A percentile compares a stretch with the other conserved stretches of the same genome.
phyloP scores from a whole-genome alignment of 1,139 yeast species.

The Blastobotrys aristatus region DNA sequence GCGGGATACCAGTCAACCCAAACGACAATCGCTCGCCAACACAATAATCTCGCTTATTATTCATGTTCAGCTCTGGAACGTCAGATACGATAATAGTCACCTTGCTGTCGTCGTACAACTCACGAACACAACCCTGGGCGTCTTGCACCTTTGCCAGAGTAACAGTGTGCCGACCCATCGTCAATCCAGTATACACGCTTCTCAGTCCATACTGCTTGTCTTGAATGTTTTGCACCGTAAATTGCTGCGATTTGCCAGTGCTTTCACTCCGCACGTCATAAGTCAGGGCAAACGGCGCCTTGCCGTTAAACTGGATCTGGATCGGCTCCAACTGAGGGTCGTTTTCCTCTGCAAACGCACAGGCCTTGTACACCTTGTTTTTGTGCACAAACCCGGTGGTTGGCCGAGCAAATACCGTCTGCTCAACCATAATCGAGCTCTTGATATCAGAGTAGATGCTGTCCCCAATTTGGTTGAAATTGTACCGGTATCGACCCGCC shows the following conservation, averaged over 20 bases:
- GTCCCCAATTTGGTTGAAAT: constrained; percentile 62
- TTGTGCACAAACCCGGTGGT: constrained; percentile 45
- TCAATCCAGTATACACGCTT: constrained; percentile 41
- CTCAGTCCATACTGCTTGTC: constrained; percentile 34
- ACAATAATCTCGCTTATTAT: constrained; percentile 54
- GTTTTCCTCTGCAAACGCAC: constrained; percentile 35
- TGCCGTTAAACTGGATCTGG: constrained; percentile 52
- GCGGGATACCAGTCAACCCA: constrained; percentile 71
- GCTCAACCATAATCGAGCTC: constrained; percentile 46
- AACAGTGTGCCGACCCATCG: constrained; percentile 54
- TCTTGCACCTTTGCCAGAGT: constrained; percentile 56
- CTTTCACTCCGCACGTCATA: constrained; percentile 52
- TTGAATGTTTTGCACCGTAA: constrained; percentile 36
- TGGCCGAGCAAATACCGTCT: constrained; percentile 61
- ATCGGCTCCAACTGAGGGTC: constrained; percentile 45
- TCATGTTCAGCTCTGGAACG: constrained; percentile 59
- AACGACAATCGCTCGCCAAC: constrained; percentile 88
- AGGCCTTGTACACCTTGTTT: constrained; percentile 49
- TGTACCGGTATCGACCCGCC: constrained; percentile 58
- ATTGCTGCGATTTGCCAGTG: constrained; percentile 43
- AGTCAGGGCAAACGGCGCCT: constrained; percentile 57
- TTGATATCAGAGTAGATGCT: constrained; percentile 44
- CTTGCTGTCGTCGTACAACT: constrained; percentile 34
- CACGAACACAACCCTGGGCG: constrained; percentile 60
- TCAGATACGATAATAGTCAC: constrained; percentile 60